Conservation (phyloP, 805 yeast species). For the Cyberlindnera xishuangbannaensis region DNA sequence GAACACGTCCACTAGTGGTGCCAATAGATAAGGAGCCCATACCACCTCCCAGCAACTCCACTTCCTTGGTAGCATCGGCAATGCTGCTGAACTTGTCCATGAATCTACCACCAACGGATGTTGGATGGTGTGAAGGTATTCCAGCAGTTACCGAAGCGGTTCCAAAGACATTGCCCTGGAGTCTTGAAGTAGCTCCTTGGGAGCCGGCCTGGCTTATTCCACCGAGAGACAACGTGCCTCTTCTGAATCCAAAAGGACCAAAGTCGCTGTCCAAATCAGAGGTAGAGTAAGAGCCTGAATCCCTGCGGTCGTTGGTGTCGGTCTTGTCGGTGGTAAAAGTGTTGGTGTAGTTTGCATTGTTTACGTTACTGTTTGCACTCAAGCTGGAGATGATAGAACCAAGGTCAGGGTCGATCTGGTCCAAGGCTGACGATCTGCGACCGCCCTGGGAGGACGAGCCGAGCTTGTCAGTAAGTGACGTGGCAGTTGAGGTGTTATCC, state of each 20-base stretch:
- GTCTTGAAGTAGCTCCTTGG: constrained; percentile 23
- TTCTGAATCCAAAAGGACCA: constrained; percentile 39
- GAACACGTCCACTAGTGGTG: constrained; percentile 28
- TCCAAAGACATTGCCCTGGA: constrained; percentile 38
- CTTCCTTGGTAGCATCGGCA: constrained; percentile 65
- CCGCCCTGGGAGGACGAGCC: constrained; percentile 13
- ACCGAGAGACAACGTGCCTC: constrained; percentile 41
- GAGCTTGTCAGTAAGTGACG: constrained; percentile 8
- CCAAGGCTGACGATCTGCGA: constrained; percentile 11
- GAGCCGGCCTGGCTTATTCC: constrained; percentile 18
- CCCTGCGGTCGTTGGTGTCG: constrained; percentile 27
- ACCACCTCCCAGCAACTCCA: constrained; percentile 43
- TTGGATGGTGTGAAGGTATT: constrained; percentile 21
- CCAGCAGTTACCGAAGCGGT: constrained; percentile 61
- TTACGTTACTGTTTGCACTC: constrained; percentile 22
- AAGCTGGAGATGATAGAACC: constrained; percentile 27
- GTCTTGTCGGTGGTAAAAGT: constrained; percentile 6
- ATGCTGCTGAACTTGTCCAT: constrained; percentile 59
- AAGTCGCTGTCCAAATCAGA: constrained; percentile 37
- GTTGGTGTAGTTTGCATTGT: constrained; percentile 1
- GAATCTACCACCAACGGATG: constrained; percentile 34
- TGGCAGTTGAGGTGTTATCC: constrained; percentile 6
- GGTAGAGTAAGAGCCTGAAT: constrained; percentile 28
- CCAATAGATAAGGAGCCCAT: constrained; percentile 35
- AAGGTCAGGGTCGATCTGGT: constrained; percentile 24